These are phyloP conservation scores for Sugiyamaella xylanicola DNA, from an alignment of 1,139 yeast species.

Conservation along the genomic window DNA sequence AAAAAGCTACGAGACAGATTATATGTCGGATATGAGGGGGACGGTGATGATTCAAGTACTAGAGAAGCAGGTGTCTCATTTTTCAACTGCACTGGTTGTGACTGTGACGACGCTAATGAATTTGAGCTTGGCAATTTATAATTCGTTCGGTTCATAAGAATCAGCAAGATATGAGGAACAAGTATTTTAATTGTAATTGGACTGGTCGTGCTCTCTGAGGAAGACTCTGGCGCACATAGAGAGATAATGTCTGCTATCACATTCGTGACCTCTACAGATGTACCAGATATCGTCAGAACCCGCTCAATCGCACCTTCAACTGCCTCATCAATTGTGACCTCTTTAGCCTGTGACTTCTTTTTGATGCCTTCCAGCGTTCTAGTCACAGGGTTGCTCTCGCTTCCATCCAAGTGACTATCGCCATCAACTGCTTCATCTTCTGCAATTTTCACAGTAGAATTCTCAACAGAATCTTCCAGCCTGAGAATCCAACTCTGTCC, in stretches of 20 bases:
- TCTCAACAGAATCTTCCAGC: not conserved
- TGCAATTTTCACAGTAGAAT: not conserved
- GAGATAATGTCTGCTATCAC: conserved; percentile 36
- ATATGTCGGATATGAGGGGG: not conserved
- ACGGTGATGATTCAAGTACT: not conserved
- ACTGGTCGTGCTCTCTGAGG: not conserved
- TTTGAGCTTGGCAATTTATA: conserved; percentile 10
- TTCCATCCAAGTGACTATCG: not conserved
- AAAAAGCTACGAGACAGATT: conserved; percentile 65
- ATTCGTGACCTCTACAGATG: conserved; percentile 71
- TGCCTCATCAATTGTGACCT: conserved; percentile 12
- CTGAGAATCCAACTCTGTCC: not conserved
- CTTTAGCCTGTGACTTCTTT: conserved; percentile 13
- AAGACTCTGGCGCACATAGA: not conserved
- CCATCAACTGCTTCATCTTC: not conserved
- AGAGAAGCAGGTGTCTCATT: not conserved
- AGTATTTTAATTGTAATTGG: conserved; percentile 3
- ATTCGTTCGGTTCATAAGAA: conserved; percentile 11
- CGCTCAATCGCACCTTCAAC: conserved; percentile 71
- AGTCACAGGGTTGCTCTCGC: not conserved
- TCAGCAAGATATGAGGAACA: conserved; percentile 4
- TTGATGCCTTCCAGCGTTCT: conserved; percentile 13
- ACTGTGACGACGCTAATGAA: not conserved
- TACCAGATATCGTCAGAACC: conserved; percentile 70
- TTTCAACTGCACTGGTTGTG: not conserved